phyloP scores from a whole-genome alignment of 2,329 filamentous ascomycete genomes.

The Fusarium cicatricum region DNA sequence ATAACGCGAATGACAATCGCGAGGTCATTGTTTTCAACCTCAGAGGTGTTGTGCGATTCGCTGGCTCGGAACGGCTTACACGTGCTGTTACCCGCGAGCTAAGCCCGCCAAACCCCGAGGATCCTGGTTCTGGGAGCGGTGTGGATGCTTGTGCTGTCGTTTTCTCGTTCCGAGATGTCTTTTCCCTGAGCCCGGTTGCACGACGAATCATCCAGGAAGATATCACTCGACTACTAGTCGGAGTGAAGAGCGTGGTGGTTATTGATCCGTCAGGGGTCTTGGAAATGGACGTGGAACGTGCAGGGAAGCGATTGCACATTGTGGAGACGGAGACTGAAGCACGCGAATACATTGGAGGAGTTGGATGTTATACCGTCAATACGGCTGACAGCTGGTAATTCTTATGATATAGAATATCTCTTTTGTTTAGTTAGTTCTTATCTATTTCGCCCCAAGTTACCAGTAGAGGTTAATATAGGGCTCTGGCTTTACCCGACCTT shows the following conservation, averaged over 20 bases:
- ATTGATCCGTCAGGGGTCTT: conserved; percentile 43
- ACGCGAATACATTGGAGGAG: conserved; percentile 42
- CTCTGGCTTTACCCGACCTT: too few relatives aligned
- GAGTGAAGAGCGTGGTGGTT: conserved; percentile 41
- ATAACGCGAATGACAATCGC: conserved; percentile 39
- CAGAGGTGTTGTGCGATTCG: conserved; percentile 46
- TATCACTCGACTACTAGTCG: conserved; percentile 36
- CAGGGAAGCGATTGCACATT: conserved; percentile 22
- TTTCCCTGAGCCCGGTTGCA: conserved; percentile 44
- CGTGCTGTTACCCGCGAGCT: conserved; percentile 44
- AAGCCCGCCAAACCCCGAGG: conserved; percentile 26
- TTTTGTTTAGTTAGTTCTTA: too few relatives aligned
- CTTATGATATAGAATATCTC: too few relatives aligned
- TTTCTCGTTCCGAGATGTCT: conserved; percentile 45
- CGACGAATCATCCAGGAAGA: conserved; percentile 43
- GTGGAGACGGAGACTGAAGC: conserved; percentile 42
- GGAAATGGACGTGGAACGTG: conserved; percentile 22
- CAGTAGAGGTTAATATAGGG: too few relatives aligned
- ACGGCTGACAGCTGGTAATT: conserved; percentile 37
- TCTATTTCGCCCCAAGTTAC: too few relatives aligned
- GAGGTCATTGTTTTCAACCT: conserved; percentile 46
- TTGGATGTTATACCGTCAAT: conserved; percentile 40
- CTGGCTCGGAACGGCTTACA: conserved; percentile 46
- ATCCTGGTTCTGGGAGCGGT: conserved; percentile 40
- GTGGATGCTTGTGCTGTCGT: conserved; percentile 43